Evolutionary conservation across 495 filamentous ascomycete genomes (phyloP).

Genomic region (Neurospora sp.): DNA sequence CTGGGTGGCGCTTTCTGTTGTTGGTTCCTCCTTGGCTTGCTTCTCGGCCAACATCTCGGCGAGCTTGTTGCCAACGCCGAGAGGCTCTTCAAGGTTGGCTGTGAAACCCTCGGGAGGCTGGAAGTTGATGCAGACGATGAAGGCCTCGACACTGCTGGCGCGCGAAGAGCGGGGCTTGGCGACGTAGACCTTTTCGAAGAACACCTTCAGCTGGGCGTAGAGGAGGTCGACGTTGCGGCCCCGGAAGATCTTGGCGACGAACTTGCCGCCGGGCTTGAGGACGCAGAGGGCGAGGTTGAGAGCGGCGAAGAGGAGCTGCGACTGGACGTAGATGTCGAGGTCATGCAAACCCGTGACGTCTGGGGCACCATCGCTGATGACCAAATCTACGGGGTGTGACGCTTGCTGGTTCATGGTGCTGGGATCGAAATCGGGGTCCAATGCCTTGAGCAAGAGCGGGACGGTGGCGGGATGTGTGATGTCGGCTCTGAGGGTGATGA

Average conservation of each 20-base stretch:
- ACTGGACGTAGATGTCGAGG: slow-evolving; percentile 95
- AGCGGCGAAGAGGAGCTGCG: slow-evolving; percentile 86
- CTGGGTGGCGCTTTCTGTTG: neutral
- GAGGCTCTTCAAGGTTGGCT: slow-evolving; percentile 56
- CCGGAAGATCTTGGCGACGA: slow-evolving; percentile 96
- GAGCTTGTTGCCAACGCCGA: slow-evolving; percentile 47
- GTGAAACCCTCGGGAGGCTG: slow-evolving; percentile 50
- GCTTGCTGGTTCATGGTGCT: slow-evolving; percentile 39
- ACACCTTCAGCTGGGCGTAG: slow-evolving; percentile 81
- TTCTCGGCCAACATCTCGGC: slow-evolving; percentile 26
- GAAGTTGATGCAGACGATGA: slow-evolving; percentile 90
- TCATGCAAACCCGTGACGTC: slow-evolving; percentile 96
- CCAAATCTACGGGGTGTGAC: slow-evolving; percentile 72
- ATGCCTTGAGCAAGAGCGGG: slow-evolving; percentile 70
- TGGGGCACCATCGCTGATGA: slow-evolving; percentile 89
- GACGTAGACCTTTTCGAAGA: slow-evolving; percentile 79
- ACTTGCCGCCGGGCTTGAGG: slow-evolving; percentile 83
- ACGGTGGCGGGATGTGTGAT: slow-evolving; percentile 96
- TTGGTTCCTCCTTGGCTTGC: neutral
- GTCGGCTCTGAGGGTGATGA: slow-evolving; percentile 82
- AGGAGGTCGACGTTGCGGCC: slow-evolving; percentile 86
- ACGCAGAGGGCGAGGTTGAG: slow-evolving; percentile 88
- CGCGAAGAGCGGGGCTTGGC: slow-evolving; percentile 88
- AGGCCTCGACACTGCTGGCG: slow-evolving; percentile 91
- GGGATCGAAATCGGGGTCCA: slow-evolving; percentile 63